Base-by-base conservation (phyloP, 2,329 filamentous ascomycete species). In the Stagonosporopsis cucurbitacearum region DNA sequence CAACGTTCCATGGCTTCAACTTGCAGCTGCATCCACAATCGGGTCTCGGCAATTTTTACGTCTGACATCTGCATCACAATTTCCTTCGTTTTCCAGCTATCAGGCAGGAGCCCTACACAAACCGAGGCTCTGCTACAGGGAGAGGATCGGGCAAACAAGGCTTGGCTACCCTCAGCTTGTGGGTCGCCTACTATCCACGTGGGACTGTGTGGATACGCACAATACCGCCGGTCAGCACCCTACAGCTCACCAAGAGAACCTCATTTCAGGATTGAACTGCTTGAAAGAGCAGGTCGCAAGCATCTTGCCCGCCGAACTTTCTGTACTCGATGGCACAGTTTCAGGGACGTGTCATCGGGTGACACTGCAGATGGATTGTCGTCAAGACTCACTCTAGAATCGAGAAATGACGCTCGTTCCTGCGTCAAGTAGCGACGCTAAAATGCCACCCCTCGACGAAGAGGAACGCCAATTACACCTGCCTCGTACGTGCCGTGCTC, bases 1-100 rank as follows among this genome's bases (percentile, higher is more conserved):
- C 67, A 70, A 70, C 68, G 51, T 67, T 53, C 47, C 48, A 55
- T 59, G 43, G 57, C 52, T 44, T 50, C 40, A 53, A 37, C 50
- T 37, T 48, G 37, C 50, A 41, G 15, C 35, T 48, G 43, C 53
- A 56, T 51, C 53, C 42, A 56, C 47, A 47, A 23, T 9, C 37
- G 37, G 20, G 48, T 43, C 53, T 50, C 23, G 47, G 48, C 47
- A 50, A 50, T 20, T 36, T 36, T 50, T 7, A 19, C 33, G 32
- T 13, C 23, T 17, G 7, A 41, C 25, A 44, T 4, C 9, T n/a
- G 32, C 20, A 45, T 41, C 47, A 33, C 46, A 25, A 51, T 47
- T 12, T 36, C 32, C 30, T n/a, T 35, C 25, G 13, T 28, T 40
- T 37, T 35, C 19, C n/a, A 19, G 25, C 32, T 17, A 44, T 44